Percentiles rank a stretch among this genome's conserved stretches.
Conservation (phyloP, 2,329 filamentous ascomycete species). For the Cephalotrichum gorgonifer region DNA sequence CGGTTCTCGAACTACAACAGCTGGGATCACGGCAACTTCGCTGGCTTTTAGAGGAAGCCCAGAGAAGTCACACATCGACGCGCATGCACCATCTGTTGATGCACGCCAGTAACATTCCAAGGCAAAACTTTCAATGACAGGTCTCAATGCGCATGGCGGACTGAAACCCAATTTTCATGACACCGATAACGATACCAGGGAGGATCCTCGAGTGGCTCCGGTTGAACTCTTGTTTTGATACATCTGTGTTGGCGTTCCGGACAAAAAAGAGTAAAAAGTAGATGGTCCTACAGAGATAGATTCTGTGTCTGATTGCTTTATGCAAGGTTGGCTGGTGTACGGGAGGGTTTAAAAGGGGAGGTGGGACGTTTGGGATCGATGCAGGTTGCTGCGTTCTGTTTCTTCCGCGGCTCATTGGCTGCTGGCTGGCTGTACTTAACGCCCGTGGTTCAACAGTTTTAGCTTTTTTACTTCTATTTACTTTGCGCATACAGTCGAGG, state of each 20-base stretch:
- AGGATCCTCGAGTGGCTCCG: not conserved
- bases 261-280: constrained; percentile 1
- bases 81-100: constrained; percentile 18
- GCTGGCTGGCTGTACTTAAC: too few species aligned
- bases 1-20: not conserved
- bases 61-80: constrained; percentile 37
- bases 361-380: not conserved
- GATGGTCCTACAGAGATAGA: not conserved
- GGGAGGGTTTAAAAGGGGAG: too few species aligned
- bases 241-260: not conserved
- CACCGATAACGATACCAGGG: not conserved
- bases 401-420: not conserved
- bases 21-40: constrained; percentile 25
- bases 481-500: too few species aligned
- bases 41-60: constrained; percentile 53
- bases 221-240: not conserved
- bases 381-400: not conserved
- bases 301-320: not conserved
- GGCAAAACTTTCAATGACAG: not conserved
- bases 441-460: too few species aligned
- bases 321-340: not conserved
- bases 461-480: too few species aligned
- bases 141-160: not conserved
- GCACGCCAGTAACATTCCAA: not conserved
- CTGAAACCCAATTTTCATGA: not conserved